These are phyloP conservation scores for Fulvia fulva DNA, from an alignment of 2,329 filamentous ascomycete species.

Conservation along the genomic window DNA sequence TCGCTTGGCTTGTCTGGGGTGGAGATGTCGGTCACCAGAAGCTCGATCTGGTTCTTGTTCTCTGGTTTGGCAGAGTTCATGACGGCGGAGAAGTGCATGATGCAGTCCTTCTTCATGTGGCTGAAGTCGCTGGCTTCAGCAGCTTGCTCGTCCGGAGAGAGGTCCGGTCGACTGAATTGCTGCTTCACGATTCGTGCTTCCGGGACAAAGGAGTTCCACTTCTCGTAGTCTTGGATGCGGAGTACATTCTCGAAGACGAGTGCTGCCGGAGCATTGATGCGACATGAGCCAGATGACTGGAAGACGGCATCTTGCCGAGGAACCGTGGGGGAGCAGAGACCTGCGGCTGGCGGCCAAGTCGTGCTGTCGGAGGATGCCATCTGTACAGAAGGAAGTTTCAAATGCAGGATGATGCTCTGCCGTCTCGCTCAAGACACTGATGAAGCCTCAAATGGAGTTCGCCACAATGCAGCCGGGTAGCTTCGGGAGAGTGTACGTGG, in stretches of 20 bases:
- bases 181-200: conserved; percentile 35
- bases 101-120: conserved; percentile 14
- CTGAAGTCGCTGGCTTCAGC: conserved; percentile 6
- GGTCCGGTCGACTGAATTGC: conserved; percentile 1
- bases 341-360: conserved; percentile 24
- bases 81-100: conserved; percentile 25
- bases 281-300: conserved; percentile 22
- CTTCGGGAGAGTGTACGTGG: not conserved
- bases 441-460: not conserved
- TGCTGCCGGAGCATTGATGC: conserved; percentile 38
- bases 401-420: no score
- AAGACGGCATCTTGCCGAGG: conserved; percentile 22
- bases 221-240: conserved; percentile 41
- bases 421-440: no score
- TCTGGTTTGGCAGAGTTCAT: conserved; percentile 28
- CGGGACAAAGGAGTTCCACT: conserved; percentile 44
- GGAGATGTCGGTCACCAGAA: conserved; percentile 27
- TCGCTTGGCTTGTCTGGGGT: conserved; percentile 22
- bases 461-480: not conserved
- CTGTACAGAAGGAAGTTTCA: not conserved
- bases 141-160: conserved; percentile 7
- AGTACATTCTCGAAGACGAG: conserved; percentile 40
- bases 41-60: conserved; percentile 15
- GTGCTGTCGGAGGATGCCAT: not conserved
- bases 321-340: conserved; percentile 23